A percentile compares a stretch with the other conserved stretches of the same genome.
Conservation (phyloP, 2,329 filamentous ascomycete species). For the Fusarium paranaense region DNA sequence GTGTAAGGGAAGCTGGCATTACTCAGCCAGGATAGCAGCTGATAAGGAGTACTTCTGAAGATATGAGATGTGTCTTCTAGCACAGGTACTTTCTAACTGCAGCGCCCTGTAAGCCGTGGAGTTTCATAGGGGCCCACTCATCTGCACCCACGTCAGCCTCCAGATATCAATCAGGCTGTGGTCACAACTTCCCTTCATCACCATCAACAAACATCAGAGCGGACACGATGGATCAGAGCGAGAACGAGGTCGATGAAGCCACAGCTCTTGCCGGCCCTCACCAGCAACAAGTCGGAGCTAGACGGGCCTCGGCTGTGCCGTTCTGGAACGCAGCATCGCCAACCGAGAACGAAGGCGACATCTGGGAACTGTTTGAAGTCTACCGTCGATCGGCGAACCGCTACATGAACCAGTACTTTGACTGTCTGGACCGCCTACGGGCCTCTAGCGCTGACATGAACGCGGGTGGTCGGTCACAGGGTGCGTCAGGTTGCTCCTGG, state of each 20-base stretch:
- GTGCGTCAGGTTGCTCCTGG: not conserved
- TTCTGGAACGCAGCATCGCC: not conserved
- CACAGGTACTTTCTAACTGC: too few relatives aligned
- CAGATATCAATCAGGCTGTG: not conserved
- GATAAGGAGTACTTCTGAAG: too few relatives aligned
- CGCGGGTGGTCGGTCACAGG: not conserved
- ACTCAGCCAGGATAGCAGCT: too few relatives aligned
- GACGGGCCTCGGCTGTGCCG: too few relatives aligned
- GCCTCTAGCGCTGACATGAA: not conserved
- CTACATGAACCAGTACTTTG: not conserved
- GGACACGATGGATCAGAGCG: not conserved
- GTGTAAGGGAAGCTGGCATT: too few relatives aligned
- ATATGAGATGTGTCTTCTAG: too few relatives aligned
- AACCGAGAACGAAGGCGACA: not conserved
- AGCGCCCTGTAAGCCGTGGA: too few relatives aligned
- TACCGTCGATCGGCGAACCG: not conserved
- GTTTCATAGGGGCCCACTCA: not conserved
- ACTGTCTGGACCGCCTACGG: not conserved
- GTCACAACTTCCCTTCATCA: not conserved
- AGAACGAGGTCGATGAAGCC: not conserved
- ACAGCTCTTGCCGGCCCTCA: not conserved
- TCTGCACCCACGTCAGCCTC: too few relatives aligned
- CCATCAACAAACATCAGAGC: not conserved
- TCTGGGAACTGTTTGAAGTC: not conserved
- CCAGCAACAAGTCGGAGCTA: not conserved